Conservation (phyloP, 2,329 filamentous ascomycete species). For the Tolypocladium ovalisporum region DNA sequence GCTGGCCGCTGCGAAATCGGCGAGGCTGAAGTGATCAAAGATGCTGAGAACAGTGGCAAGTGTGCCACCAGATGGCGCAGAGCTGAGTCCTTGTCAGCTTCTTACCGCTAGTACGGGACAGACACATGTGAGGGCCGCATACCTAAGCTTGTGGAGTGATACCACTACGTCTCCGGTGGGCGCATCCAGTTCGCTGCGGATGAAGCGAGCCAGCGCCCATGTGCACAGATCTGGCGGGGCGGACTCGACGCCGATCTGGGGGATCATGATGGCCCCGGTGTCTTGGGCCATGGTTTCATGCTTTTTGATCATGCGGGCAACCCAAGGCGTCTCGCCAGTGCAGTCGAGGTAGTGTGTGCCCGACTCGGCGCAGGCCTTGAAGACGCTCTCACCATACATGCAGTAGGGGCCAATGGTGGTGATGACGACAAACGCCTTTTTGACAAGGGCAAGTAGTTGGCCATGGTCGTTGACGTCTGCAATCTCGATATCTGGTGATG, state of each 20-base stretch:
- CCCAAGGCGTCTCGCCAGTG: slow-evolving; percentile 50
- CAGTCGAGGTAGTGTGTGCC: slow-evolving; percentile 56
- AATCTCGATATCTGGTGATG: slow-evolving; percentile 36
- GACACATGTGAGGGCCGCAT: slow-evolving; percentile 5
- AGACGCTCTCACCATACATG: slow-evolving; percentile 44
- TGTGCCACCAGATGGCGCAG: slow-evolving; percentile 52
- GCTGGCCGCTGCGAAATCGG: slow-evolving; percentile 32
- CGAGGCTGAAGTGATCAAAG: slow-evolving; percentile 39
- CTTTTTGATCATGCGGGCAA: slow-evolving; percentile 47
- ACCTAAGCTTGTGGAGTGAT: slow-evolving; percentile 32
- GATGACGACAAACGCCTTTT: slow-evolving; percentile 46
- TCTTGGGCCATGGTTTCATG: slow-evolving; percentile 42
- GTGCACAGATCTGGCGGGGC: slow-evolving; percentile 49
- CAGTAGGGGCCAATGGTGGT: slow-evolving; percentile 50
- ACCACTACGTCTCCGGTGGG: slow-evolving; percentile 43
- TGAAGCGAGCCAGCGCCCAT: slow-evolving; percentile 38
- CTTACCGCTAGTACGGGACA: neutral
- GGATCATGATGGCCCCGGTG: slow-evolving; percentile 48
- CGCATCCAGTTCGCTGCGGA: slow-evolving; percentile 37
- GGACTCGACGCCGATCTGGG: slow-evolving; percentile 52
- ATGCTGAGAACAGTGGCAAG: slow-evolving; percentile 54
- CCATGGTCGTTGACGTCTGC: slow-evolving; percentile 33
- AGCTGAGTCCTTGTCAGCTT: slow-evolving; percentile 5
- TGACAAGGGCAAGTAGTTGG: slow-evolving; percentile 36
- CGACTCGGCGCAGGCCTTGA: slow-evolving; percentile 49